Percentiles rank a stretch among this genome's conserved stretches.
Evolutionary conservation across 2,329 filamentous ascomycete genomes (phyloP).

Genomic region (Aspergillus sp.): DNA sequence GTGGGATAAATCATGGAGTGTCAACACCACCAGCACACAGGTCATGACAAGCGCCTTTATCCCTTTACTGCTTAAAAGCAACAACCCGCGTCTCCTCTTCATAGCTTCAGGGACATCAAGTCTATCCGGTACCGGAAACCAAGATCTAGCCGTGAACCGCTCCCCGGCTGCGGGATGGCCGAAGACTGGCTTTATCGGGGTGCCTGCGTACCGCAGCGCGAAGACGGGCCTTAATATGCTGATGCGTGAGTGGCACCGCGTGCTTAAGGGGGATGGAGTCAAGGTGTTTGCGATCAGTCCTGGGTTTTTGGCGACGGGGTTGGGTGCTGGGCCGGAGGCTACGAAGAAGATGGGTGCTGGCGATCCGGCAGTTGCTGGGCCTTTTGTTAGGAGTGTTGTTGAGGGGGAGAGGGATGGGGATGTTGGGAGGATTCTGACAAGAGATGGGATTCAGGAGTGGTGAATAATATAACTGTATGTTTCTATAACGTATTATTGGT

Average conservation of each 20-base stretch:
- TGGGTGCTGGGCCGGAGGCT: constrained; percentile 38
- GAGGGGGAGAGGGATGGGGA: constrained; percentile 45
- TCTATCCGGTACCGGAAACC: constrained; percentile 20
- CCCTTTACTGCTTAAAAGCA: constrained; percentile 49
- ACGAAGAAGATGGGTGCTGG: constrained; percentile 22
- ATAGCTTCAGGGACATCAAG: constrained; percentile 47
- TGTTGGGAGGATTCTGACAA: constrained; percentile 37
- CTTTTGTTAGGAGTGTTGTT: constrained; percentile 42
- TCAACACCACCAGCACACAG: constrained; percentile 53
- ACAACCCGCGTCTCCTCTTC: constrained; percentile 49
- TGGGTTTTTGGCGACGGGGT: constrained; percentile 50
- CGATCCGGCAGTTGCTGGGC: constrained; percentile 41
- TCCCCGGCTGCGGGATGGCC: background rate
- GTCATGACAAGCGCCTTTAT: constrained; percentile 49
- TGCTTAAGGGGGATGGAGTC: constrained; percentile 51
- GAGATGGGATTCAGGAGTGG: constrained; percentile 16
- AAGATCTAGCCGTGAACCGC: too few relatives aligned
- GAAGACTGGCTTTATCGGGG: constrained; percentile 31
- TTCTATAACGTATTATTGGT: too few relatives aligned
- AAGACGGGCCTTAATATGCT: constrained; percentile 53
- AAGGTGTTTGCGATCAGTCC: constrained; percentile 52
- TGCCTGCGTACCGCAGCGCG: constrained; percentile 38
- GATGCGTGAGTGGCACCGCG: constrained; percentile 46
- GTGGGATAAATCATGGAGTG: constrained; percentile 50
- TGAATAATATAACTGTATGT: too few relatives aligned